phyloP scores from a whole-genome alignment of 495 filamentous ascomycete genomes.

The Tuber borchii region DNA sequence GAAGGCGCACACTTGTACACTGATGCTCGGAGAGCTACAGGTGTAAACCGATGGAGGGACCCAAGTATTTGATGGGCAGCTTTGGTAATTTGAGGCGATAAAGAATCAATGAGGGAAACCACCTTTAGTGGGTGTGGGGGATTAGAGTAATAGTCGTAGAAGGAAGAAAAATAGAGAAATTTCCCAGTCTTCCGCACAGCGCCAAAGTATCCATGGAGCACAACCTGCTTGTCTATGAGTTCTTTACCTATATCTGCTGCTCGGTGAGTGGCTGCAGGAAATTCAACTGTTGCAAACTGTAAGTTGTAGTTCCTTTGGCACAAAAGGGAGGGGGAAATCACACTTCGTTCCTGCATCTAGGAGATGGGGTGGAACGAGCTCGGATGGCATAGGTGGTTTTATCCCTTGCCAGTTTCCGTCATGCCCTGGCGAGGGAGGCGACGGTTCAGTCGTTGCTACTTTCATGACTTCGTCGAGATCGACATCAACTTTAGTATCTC shows the following conservation, averaged over 20 bases:
- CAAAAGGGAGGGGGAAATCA: conserved; percentile 18
- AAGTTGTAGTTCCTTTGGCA: conserved; percentile 11
- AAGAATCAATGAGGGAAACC: conserved; percentile 23
- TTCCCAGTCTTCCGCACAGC: conserved; percentile 17
- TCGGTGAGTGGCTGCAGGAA: conserved; percentile 50
- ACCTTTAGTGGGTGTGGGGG: conserved; percentile 21
- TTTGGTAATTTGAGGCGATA: conserved; percentile 9
- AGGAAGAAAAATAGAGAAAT: conserved; percentile 25
- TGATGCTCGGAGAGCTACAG: conserved; percentile 25
- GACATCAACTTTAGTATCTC: neutral
- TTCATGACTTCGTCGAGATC: neutral
- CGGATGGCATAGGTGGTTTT: conserved; percentile 6
- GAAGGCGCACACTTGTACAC: conserved; percentile 15
- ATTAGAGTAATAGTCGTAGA: conserved; percentile 34
- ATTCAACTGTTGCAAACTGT: conserved; percentile 47
- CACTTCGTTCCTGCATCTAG: conserved; percentile 23
- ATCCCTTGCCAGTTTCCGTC: neutral
- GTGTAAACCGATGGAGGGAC: conserved; percentile 29
- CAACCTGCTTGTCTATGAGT: conserved; percentile 47
- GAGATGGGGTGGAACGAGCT: conserved; percentile 18
- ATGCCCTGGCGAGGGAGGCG: neutral
- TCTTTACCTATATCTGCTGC: conserved; percentile 47
- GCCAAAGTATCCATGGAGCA: conserved; percentile 64
- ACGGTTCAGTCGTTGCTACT: neutral
- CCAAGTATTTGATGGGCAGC: conserved; percentile 26